Conservation (phyloP, 2,329 filamentous ascomycete genomes). For the Macroventuria anomochaeta region DNA sequence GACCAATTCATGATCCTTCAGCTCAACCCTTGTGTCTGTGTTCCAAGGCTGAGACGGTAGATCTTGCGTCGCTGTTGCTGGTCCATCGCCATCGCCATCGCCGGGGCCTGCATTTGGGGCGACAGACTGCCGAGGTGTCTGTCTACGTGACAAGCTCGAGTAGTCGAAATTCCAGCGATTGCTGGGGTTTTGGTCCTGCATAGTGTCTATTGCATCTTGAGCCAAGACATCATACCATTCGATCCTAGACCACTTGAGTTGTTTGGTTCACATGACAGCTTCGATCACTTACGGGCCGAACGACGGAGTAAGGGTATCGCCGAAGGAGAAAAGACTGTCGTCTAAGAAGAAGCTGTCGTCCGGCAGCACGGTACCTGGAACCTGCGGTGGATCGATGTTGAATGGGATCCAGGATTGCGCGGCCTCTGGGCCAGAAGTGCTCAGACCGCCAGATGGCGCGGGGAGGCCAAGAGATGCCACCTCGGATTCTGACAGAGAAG, state of each 20-base stretch:
- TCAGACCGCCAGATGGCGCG: constrained; percentile 8
- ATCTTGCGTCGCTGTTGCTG: constrained; percentile 11
- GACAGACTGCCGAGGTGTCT: constrained; percentile 33
- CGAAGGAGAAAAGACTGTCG: constrained; percentile 34
- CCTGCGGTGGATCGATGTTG: constrained; percentile 17
- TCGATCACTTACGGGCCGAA: constrained; percentile 45
- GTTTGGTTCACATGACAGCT: background rate
- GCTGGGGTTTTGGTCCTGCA: constrained; percentile 40
- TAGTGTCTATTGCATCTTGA: constrained; percentile 49
- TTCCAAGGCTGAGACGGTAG: constrained; percentile 34
- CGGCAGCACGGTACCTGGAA: constrained; percentile 28
- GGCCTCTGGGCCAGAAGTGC: constrained; percentile 8
- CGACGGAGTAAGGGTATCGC: constrained; percentile 44
- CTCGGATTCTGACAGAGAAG: constrained; percentile 8
- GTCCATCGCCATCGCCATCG: constrained; percentile 4
- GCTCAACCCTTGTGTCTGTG: constrained; percentile 25
- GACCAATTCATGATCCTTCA: constrained; percentile 46
- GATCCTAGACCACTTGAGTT: constrained; percentile 22
- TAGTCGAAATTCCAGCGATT: constrained; percentile 50
- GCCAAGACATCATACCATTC: constrained; percentile 58
- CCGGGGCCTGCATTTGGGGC: constrained; percentile 35
- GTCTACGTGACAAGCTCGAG: constrained; percentile 53
- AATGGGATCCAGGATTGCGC: constrained; percentile 27
- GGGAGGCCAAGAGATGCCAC: constrained; percentile 3
- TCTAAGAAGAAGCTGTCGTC: constrained; percentile 36